These are phyloP conservation scores for Tremellales sp. DNA, from an alignment of 1,284 basidiomycete genomes.

Conservation along the genomic window DNA sequence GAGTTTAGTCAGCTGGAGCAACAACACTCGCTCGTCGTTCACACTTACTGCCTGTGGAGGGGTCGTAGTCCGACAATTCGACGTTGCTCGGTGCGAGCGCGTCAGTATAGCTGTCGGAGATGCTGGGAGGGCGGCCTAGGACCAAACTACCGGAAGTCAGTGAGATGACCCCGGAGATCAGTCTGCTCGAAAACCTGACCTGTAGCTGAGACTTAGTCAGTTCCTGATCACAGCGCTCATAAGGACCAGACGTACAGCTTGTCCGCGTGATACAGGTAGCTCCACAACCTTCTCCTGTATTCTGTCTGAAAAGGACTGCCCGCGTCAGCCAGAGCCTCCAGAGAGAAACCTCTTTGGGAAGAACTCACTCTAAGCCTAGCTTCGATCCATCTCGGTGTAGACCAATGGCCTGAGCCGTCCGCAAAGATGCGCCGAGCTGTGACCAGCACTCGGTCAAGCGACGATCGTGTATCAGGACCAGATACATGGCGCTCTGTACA, in stretches of 20 bases:
- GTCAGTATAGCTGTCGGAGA: conserved; percentile 48
- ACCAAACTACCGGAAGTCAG: conserved; percentile 66
- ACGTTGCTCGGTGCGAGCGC: conserved; percentile 69
- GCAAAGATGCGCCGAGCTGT: conserved; percentile 83
- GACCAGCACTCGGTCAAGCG: conserved; percentile 78
- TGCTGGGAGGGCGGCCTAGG: conserved; percentile 76
- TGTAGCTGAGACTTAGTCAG: background rate
- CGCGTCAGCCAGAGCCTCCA: background rate
- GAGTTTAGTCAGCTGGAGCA: background rate
- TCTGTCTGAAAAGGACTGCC: conserved; percentile 71
- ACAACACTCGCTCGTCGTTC: too few species aligned
- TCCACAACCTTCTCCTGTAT: conserved; percentile 87
- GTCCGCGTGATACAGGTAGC: conserved; percentile 88
- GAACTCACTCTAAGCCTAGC: conserved; percentile 58
- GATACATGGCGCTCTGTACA: conserved; percentile 82
- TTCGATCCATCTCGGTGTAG: conserved; percentile 86
- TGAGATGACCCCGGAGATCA: too few species aligned
- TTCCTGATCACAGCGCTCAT: background rate
- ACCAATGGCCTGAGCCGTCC: conserved; percentile 90
- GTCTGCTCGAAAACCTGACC: background rate
- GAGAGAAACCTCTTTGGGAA: too few species aligned
- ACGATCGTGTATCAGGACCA: conserved; percentile 62
- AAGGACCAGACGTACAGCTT: conserved; percentile 49
- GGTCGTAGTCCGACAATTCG: conserved; percentile 60
- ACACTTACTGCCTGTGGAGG: conserved; percentile 20